These are phyloP conservation scores for Bipolaris oryzae DNA, from an alignment of 2,329 filamentous ascomycete species.

Conservation along the genomic window DNA sequence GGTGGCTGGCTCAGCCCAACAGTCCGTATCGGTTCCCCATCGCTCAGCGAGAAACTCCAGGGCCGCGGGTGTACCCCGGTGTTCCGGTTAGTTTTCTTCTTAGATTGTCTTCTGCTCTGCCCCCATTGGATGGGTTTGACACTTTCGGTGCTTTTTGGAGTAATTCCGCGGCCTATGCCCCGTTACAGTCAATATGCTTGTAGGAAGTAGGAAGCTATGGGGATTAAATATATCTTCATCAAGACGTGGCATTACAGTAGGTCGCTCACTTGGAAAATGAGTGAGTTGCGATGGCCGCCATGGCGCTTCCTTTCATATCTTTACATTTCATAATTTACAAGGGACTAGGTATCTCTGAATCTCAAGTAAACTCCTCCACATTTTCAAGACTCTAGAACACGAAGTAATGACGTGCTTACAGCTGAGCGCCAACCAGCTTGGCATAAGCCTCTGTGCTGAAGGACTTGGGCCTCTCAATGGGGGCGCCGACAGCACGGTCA, in stretches of 20 bases:
- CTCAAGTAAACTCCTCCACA: conserved; percentile 27
- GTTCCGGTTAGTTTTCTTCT: conserved; percentile 17
- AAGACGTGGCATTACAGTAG: conserved; percentile 36
- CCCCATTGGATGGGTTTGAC: conserved; percentile 2
- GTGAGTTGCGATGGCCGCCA: conserved; percentile 39
- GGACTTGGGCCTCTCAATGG: conserved; percentile 98
- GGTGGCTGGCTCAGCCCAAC: conserved; percentile 15
- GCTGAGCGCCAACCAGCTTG: conserved; percentile 87
- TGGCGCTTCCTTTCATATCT: conserved; percentile 36
- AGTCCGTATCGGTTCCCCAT: conserved; percentile 27
- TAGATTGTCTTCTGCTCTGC: conserved; percentile 7
- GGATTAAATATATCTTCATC: conserved; percentile 18
- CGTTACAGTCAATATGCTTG: neutral
- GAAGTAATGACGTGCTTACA: conserved; percentile 63
- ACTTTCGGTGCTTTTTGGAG: neutral
- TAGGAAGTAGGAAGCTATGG: neutral
- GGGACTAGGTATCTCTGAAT: conserved; percentile 41
- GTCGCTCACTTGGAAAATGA: conserved; percentile 28
- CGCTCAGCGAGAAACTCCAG: conserved; percentile 19
- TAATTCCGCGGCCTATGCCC: conserved; percentile 8
- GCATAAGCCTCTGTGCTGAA: conserved; percentile 98
- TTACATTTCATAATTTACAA: conserved; percentile 46
- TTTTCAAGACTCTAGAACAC: conserved; percentile 16
- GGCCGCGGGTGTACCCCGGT: neutral
- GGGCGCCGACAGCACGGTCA: conserved; percentile 93